These are phyloP conservation scores for Phallus indusiatus DNA, from an alignment of 768 basidiomycete species.

Conservation along the genomic window DNA sequence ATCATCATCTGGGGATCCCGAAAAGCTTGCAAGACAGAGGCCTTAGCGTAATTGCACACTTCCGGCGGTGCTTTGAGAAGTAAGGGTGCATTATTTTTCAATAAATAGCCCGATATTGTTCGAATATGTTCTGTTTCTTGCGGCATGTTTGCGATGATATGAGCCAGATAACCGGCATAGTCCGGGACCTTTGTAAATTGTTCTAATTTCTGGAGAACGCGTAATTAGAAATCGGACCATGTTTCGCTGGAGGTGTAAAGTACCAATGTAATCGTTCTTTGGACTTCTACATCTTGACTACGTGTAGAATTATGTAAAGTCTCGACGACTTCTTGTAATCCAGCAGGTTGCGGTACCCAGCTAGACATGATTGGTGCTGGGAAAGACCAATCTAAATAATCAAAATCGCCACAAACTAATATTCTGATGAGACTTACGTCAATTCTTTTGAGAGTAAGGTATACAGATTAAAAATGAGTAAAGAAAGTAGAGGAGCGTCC, in stretches of 20 bases:
- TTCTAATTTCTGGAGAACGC: constrained; percentile 64
- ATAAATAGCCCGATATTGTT: constrained; percentile 89
- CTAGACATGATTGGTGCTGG: constrained; percentile 28
- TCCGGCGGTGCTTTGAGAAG: constrained; percentile 59
- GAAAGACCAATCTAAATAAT: not conserved
- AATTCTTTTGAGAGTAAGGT: not conserved
- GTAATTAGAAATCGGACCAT: constrained; percentile 1
- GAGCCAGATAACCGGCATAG: constrained; percentile 92
- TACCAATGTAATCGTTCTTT: constrained; percentile 79
- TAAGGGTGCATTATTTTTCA: constrained; percentile 90
- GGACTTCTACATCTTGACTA: constrained; percentile 56
- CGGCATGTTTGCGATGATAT: constrained; percentile 75
- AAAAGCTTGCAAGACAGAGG: constrained; percentile 72
- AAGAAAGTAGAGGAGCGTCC: constrained; percentile 3
- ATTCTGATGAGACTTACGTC: not conserved
- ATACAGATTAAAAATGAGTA: constrained; percentile 2
- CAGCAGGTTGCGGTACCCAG: constrained; percentile 80
- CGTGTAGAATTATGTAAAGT: constrained; percentile 89
- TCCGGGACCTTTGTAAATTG: constrained; percentile 81
- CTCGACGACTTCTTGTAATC: constrained; percentile 84
- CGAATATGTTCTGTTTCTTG: constrained; percentile 88
- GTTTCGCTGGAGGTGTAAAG: constrained; percentile 8
- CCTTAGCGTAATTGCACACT: constrained; percentile 66
- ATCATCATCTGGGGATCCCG: constrained; percentile 76
- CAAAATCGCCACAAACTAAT: not conserved